Percentiles rank a stretch among this genome's conserved stretches.
Evolutionary conservation across 23 red algal species (phyloP).

Genomic region (Agarophyton chilense): DNA sequence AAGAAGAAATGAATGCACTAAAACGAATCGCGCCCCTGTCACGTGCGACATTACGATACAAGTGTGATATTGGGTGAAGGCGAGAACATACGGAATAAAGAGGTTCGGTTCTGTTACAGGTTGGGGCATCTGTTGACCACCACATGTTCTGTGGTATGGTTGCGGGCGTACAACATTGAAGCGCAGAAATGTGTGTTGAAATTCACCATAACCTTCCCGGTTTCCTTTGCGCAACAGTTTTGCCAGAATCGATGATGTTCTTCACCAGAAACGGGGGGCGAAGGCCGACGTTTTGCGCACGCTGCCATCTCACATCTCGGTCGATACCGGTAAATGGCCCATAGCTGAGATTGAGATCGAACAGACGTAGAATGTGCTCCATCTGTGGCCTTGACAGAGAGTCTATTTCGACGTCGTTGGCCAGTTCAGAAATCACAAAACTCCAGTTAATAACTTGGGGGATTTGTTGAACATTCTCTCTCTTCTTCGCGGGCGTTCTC

Average conservation of each 20-base stretch:
- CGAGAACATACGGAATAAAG: neutral
- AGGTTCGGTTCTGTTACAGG: too few relatives aligned
- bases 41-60: too few relatives aligned
- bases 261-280: conserved; percentile 46
- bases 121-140: too few relatives aligned
- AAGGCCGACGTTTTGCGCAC: conserved; percentile 43
- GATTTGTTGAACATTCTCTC: neutral
- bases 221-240: neutral
- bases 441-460: neutral
- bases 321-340: conserved; percentile 79
- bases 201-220: neutral
- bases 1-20: too few relatives aligned
- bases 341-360: conserved; percentile 70
- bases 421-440: neutral
- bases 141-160: too few relatives aligned
- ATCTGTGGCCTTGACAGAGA: conserved; percentile 21
- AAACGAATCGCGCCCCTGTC: too few relatives aligned
- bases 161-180: too few relatives aligned
- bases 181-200: too few relatives aligned
- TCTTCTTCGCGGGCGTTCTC: neutral
- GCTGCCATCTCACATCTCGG: conserved; percentile 63
- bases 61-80: neutral
- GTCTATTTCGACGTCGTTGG: neutral
- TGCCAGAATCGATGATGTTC: conserved; percentile 30
- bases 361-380: conserved; percentile 68